These are phyloP conservation scores for Talaromyces sp. DNA, from an alignment of 2,329 filamentous ascomycete species.

Conservation along the genomic window DNA sequence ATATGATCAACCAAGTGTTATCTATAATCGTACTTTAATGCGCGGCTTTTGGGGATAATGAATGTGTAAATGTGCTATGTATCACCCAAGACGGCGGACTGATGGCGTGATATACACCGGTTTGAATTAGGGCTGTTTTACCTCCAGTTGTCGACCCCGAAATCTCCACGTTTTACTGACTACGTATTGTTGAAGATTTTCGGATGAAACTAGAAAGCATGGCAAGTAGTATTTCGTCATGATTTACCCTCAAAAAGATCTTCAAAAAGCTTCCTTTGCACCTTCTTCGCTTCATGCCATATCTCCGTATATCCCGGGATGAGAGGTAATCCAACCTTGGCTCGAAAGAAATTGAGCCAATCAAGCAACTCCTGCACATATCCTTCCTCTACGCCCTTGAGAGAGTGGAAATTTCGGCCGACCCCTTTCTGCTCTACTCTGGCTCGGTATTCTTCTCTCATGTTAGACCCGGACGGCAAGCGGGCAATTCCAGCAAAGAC, in stretches of 20 bases:
- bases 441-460: slow-evolving; percentile 19
- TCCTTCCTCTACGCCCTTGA: slow-evolving; percentile 9
- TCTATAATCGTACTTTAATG: background rate
- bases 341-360: slow-evolving; percentile 28
- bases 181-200: background rate
- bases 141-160: background rate
- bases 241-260: slow-evolving; percentile 4
- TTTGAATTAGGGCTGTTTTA: background rate
- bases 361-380: slow-evolving; percentile 16
- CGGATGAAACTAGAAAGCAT: background rate
- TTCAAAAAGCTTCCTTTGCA: slow-evolving; percentile 23
- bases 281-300: slow-evolving; percentile 30
- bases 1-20: background rate
- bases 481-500: slow-evolving; percentile 52
- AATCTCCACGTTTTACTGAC: background rate
- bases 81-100: background rate
- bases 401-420: slow-evolving; percentile 12
- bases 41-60: background rate
- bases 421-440: slow-evolving; percentile 9
- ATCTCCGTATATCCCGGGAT: slow-evolving; percentile 31
- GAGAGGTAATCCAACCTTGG: slow-evolving; percentile 19
- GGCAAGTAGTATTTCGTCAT: background rate
- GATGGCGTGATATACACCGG: slow-evolving; percentile 5
- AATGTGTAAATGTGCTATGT: background rate
- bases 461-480: slow-evolving; percentile 44